Base-by-base conservation (phyloP, 176 grass and related monocot genomes). In the Carex scoparia region DNA sequence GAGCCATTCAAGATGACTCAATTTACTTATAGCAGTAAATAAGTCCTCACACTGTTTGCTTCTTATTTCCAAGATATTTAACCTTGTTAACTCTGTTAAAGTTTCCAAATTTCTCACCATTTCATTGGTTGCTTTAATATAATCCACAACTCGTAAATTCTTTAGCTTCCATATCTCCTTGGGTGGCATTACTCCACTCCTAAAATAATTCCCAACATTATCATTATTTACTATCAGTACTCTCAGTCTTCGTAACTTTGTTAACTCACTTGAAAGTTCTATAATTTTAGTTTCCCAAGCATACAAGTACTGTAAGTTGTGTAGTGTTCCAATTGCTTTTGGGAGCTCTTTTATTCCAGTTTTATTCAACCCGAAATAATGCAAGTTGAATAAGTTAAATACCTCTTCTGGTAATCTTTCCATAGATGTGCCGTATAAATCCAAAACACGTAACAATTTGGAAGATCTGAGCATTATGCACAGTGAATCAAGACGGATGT, bases 311-410 rank as follows among this genome's bases (percentile, higher is more conserved):
- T 31, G 27, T 65, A 65, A 5, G 28, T 65, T 65, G 32, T 33
- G 28, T 0, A 65, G 27, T 33, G 28, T 65, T 32, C 28, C 49
- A 19, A 88, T 80, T 61, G 87, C 80, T n/a, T 61, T 83, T 9
- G 87, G 82, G 18, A 88, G 62, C 31, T 79, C 38, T 31, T 23
- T 88, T 31, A 65, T 65, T 65, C 79, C 84, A 61, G 73, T 85
- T 12, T 69, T 38, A 58, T 23, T 85, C 61, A 88, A 85, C 28
- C 87, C 87, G 8, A 88, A 77, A 67, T 71, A 88, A 5, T n/a
- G 61, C 33, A 85, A 13, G 42, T 88, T 88, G 82, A 85, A 88
- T 27, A 88, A 72, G 53, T 77, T 31, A 27, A 57, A 68, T 65
- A 88, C 53, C 42, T 81, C 62, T 79, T 79, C 62, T 32, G 87